phyloP scores from a whole-genome alignment of 2,329 filamentous ascomycete genomes.

The Incumbomyces delicatus region DNA sequence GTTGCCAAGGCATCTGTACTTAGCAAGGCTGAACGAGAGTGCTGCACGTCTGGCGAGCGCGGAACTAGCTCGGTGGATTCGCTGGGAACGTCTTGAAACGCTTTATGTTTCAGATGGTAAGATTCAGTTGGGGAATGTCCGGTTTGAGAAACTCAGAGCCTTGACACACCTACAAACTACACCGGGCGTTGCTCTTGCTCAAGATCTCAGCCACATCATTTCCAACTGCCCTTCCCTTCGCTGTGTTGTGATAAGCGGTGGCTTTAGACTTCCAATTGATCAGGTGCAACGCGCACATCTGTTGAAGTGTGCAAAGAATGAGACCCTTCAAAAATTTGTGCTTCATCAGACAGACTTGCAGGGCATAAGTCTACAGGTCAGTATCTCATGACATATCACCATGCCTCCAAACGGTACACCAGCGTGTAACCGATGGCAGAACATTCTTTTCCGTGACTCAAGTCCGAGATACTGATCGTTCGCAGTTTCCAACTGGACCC shows the following conservation, averaged over 20 bases:
- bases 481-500: background rate
- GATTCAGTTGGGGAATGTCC: background rate
- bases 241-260: background rate
- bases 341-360: background rate
- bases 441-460: too few relatives aligned
- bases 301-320: background rate
- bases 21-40: slow-evolving; percentile 22
- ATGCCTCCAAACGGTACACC: too few relatives aligned
- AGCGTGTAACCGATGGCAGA: too few relatives aligned
- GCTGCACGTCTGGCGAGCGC: slow-evolving; percentile 8
- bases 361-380: too few relatives aligned
- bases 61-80: slow-evolving; percentile 13
- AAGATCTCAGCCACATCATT: background rate
- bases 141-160: background rate
- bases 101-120: slow-evolving; percentile 2
- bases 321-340: slow-evolving; percentile 6
- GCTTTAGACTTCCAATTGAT: background rate
- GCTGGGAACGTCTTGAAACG: background rate
- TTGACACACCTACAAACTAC: background rate
- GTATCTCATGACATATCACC: too few relatives aligned
- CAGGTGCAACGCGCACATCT: background rate
- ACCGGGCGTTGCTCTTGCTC: background rate
- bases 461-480: too few relatives aligned
- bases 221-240: background rate
- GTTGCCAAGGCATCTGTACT: slow-evolving; percentile 21